A percentile compares a stretch with the other conserved stretches of the same genome.
phyloP scores from a whole-genome alignment of 1,284 basidiomycete genomes.

The Tremellales sp. region DNA sequence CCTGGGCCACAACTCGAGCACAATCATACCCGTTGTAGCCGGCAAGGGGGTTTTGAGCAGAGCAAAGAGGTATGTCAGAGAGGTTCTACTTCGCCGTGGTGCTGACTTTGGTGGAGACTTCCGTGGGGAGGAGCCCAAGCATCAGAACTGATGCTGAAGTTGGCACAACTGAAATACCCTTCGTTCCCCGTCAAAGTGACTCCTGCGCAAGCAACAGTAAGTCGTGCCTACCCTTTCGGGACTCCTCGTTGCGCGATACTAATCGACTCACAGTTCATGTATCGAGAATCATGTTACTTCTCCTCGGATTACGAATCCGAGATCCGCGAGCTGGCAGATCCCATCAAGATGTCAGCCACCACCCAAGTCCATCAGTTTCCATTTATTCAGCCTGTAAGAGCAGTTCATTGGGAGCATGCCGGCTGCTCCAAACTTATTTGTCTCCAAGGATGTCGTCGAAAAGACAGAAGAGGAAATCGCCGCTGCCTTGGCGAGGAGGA shows the following conservation, averaged over 20 bases:
- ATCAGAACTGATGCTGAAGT: conserved; percentile 84
- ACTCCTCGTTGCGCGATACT: conserved; percentile 54
- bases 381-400: conserved; percentile 58
- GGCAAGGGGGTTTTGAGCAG: conserved; percentile 77
- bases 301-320: conserved; percentile 71
- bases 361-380: conserved; percentile 83
- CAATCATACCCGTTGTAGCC: conserved; percentile 75
- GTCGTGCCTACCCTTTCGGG: conserved; percentile 36
- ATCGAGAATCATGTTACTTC: conserved; percentile 82
- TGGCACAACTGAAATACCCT: conserved; percentile 93
- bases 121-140: conserved; percentile 91
- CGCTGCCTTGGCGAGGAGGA: conserved; percentile 69
- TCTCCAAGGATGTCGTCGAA: conserved; percentile 62
- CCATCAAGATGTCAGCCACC: conserved; percentile 59
- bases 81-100: not conserved
- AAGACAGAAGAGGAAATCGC: conserved; percentile 89
- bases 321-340: conserved; percentile 63
- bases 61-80: conserved; percentile 65
- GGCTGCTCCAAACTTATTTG: not conserved
- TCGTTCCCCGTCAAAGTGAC: conserved; percentile 65
- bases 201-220: conserved; percentile 53
- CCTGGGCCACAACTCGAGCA: conserved; percentile 57
- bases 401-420: not conserved
- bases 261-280: conserved; percentile 68
- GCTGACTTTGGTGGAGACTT: conserved; percentile 57